Base-by-base conservation (phyloP, 2,329 filamentous ascomycete genomes). In the Plenodomus tracheiphilus region DNA sequence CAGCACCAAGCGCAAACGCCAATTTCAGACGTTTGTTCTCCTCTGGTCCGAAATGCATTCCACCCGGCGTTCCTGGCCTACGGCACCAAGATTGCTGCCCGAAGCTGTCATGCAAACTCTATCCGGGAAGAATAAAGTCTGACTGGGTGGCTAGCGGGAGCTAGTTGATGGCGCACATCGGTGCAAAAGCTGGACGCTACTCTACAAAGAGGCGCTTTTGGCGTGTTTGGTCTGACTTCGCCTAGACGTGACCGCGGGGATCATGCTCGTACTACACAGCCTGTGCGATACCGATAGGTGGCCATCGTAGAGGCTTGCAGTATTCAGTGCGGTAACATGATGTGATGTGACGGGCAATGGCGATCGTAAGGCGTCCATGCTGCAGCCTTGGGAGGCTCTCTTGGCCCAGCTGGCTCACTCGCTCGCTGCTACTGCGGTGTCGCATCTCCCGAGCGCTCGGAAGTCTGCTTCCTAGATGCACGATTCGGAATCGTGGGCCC, bases 81-180 rank as follows among this genome's bases (percentile, higher is more conserved):
- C 36, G 35, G 38, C 37, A 9, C 25, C 10, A 20, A 19, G 13
- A 39, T 30, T 37, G 28, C 39, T 37, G 35, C 35, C 35, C 18
- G 11, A 20, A 37, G 16, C 16, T 37, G 35, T 37, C 35, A 37
- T 4, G 11, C 35, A 20, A 37, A 37, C 35, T 18, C 35, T 37
- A 37, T 18, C 35, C 16, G 16, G 10, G 8, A 37, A 13, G 16
- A 15, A 19, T 13, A 20, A 16, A 20, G 16, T 3, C 9, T 37
- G 36, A 53, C 43, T 55, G 57, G 57, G 44, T 53, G 47, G 47
- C 54, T 58, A 47, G 49, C 54, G 52, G 52, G 46, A 51, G 38
- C 51, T 53, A 55, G 48, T 20, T 38, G 10, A 43, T 35, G 37
- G 41, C 25, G 47, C 32, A 28, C 3, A 40, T 21, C 18, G 38